phyloP scores from a whole-genome alignment of 108 stramenopile species.

The Skeletonema costatum region DNA sequence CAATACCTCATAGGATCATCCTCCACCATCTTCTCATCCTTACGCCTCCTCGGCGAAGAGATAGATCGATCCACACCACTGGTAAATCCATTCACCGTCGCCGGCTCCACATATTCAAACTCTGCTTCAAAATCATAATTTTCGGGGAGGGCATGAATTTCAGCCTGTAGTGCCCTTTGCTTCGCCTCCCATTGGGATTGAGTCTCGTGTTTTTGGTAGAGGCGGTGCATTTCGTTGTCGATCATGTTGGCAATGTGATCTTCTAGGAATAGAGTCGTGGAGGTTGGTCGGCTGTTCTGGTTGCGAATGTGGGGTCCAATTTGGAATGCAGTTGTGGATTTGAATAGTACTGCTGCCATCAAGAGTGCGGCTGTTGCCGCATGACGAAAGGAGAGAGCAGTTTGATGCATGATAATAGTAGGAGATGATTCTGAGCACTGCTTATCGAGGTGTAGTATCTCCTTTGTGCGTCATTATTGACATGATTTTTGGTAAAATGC shows the following conservation, averaged over 20 bases:
- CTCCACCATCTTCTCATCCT: slow-evolving; percentile 66
- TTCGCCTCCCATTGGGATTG: slow-evolving; percentile 55
- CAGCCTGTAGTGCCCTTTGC: slow-evolving; percentile 43
- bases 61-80: slow-evolving; percentile 6
- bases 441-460: not conserved
- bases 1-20: slow-evolving; percentile 77
- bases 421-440: too few species aligned
- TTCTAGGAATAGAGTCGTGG: slow-evolving; percentile 15
- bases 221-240: slow-evolving; percentile 57
- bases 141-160: slow-evolving; percentile 20
- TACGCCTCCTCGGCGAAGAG: slow-evolving; percentile 8
- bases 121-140: slow-evolving; percentile 32
- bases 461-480: not conserved
- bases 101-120: not conserved
- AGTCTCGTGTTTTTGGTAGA: slow-evolving; percentile 47
- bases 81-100: slow-evolving; percentile 6
- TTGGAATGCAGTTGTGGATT: not conserved
- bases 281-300: not conserved
- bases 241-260: slow-evolving; percentile 40
- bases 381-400: not conserved
- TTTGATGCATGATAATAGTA: not conserved
- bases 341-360: not conserved
- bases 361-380: not conserved
- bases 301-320: not conserved
- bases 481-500: not conserved